A percentile compares a stretch with the other conserved stretches of the same genome.
Conservation (phyloP, 2,329 filamentous ascomycete genomes). For the Monosporascus sp. region DNA sequence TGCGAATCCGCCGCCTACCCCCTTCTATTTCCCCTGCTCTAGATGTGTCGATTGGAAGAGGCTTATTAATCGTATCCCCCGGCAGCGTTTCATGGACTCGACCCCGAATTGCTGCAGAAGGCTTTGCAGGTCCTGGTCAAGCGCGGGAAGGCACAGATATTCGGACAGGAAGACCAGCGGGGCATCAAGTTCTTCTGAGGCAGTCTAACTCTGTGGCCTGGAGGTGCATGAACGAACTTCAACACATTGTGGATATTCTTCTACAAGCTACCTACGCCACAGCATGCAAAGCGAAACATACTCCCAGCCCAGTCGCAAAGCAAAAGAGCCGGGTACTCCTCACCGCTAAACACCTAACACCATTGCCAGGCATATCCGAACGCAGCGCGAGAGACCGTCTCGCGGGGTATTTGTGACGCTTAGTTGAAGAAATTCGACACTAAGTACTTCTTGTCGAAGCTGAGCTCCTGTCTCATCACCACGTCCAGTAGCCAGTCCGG, state of each 20-base stretch:
- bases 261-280: background rate
- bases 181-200: slow-evolving; percentile 94
- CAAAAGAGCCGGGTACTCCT: background rate
- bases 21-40: background rate
- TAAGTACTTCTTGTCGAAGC: slow-evolving; percentile 60
- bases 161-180: slow-evolving; percentile 79
- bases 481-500: slow-evolving; percentile 88
- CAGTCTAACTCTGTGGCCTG: background rate
- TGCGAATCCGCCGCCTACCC: background rate
- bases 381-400: background rate
- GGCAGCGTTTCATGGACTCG: slow-evolving; percentile 81
- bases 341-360: slow-evolving; percentile 4
- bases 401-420: background rate
- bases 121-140: slow-evolving; percentile 79
- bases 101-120: slow-evolving; percentile 72
- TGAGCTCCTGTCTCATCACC: slow-evolving; percentile 79
- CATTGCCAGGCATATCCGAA: slow-evolving; percentile 9
- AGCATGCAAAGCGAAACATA: background rate
- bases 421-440: slow-evolving; percentile 37
- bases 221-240: background rate
- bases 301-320: background rate
- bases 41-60: background rate
- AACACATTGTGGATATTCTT: background rate
- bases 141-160: slow-evolving; percentile 86
- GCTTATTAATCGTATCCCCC: background rate